phyloP scores from a whole-genome alignment of 2,329 filamentous ascomycete genomes.

The Hypoxylon sp. region DNA sequence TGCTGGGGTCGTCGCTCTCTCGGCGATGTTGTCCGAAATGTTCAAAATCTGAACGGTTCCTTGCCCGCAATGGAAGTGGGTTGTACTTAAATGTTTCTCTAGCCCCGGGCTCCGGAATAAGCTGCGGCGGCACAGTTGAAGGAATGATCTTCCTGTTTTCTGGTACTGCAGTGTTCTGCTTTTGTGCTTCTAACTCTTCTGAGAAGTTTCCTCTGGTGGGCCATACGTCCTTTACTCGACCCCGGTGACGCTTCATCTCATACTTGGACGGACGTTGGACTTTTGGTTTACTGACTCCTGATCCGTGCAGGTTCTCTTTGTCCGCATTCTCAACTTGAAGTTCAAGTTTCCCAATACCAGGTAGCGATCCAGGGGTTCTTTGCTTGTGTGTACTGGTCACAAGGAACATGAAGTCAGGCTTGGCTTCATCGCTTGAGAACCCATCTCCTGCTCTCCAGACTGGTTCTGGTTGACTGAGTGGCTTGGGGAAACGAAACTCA shows the following conservation, averaged over 20 bases:
- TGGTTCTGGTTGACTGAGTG: constrained; percentile 38
- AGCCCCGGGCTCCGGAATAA: constrained; percentile 2
- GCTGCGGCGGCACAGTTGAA: constrained; percentile 12
- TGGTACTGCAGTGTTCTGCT: constrained; percentile 2
- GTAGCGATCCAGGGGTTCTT: constrained; percentile 38
- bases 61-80: constrained; percentile 22
- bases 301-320: not conserved
- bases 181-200: constrained; percentile 35
- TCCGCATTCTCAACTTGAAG: constrained; percentile 33
- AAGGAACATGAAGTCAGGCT: constrained; percentile 40
- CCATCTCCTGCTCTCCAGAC: constrained; percentile 50
- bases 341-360: constrained; percentile 45
- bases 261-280: constrained; percentile 14
- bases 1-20: not conserved
- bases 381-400: constrained; percentile 46
- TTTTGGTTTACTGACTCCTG: constrained; percentile 6
- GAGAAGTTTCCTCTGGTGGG: constrained; percentile 50
- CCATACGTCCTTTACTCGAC: constrained; percentile 46
- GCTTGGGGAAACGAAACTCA: constrained; percentile 47
- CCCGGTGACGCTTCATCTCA: constrained; percentile 22
- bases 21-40: constrained; percentile 42
- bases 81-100: constrained; percentile 9
- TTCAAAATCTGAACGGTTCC: constrained; percentile 44
- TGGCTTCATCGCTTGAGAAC: constrained; percentile 51
- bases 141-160: constrained; percentile 4